These are phyloP conservation scores for Prunus fruticosa DNA, from an alignment of 306 rosid species.

Conservation along the genomic window DNA sequence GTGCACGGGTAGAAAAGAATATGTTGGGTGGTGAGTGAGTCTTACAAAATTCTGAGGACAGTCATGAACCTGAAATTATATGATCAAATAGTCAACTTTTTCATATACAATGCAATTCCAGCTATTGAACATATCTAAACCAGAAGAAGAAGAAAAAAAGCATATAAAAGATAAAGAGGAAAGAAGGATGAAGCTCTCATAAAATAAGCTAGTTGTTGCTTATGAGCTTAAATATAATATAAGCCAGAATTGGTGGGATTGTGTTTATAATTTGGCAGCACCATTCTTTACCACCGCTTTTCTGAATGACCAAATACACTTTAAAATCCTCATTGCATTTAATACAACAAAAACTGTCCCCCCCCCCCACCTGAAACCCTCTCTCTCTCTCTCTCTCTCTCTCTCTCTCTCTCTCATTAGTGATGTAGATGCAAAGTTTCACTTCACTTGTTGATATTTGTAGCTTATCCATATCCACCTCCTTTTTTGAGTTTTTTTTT, in stretches of 20 bases:
- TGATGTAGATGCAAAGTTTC: no score
- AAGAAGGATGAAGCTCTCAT: slow-evolving; percentile 1
- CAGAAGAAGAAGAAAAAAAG: neutral
- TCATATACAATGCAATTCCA: neutral
- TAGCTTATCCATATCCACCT: no score
- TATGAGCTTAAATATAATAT: neutral
- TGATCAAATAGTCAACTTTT: neutral
- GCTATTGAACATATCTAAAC: neutral
- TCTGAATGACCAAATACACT: neutral
- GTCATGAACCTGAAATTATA: neutral
- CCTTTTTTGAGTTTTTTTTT: no score
- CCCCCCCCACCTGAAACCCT: neutral
- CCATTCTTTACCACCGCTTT: neutral
- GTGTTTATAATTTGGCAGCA: neutral
- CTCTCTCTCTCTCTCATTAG: no score
- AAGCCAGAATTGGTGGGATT: slow-evolving; percentile 7
- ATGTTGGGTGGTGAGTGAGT: slow-evolving; percentile 11
- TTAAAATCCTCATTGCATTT: neutral
- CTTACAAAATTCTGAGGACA: neutral
- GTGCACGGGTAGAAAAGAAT: neutral
- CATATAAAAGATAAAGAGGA: neutral
- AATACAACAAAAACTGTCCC: neutral
- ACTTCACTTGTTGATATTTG: no score
- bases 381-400: no score
- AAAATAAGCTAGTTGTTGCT: neutral